phyloP scores from a whole-genome alignment of 345 rosid species.

The Combretum micranthum region DNA sequence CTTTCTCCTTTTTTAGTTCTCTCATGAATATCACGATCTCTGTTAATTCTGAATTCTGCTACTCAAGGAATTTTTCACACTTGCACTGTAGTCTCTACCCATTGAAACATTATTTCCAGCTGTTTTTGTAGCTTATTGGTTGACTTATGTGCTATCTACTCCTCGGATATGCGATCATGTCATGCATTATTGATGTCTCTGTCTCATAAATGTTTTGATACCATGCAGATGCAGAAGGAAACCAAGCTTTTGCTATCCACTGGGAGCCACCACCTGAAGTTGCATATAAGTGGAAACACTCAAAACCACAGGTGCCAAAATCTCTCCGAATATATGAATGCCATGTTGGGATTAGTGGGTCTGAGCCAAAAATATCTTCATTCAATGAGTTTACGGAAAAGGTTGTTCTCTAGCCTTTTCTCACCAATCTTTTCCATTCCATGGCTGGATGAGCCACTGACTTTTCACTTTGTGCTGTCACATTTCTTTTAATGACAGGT shows the following conservation, averaged over 20 bases:
- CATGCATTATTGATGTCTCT: not conserved
- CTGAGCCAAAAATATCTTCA: constrained; percentile 70
- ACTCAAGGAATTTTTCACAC: too few species aligned
- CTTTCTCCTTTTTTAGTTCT: too few species aligned
- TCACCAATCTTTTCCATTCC: constrained; percentile 2
- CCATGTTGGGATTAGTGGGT: constrained; percentile 93
- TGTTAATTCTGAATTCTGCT: too few species aligned
- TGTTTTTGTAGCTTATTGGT: too few species aligned
- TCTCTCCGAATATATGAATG: constrained; percentile 94
- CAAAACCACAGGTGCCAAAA: constrained; percentile 50
- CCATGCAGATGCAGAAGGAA: constrained; percentile 51
- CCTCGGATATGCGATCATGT: not conserved
- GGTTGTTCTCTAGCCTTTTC: constrained; percentile 29
- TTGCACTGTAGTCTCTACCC: too few species aligned
- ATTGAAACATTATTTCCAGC: too few species aligned
- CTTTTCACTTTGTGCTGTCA: not conserved
- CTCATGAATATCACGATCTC: too few species aligned
- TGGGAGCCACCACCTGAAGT: constrained; percentile 92
- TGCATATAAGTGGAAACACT: constrained; percentile 74
- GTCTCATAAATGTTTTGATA: not conserved
- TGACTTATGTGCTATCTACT: too few species aligned
- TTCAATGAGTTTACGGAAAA: constrained; percentile 71
- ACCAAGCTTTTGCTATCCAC: constrained; percentile 81
- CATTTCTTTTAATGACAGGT: constrained; percentile 37
- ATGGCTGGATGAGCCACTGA: not conserved